phyloP scores from a whole-genome alignment of 1,139 yeast species.

The Blastobotrys elegans region DNA sequence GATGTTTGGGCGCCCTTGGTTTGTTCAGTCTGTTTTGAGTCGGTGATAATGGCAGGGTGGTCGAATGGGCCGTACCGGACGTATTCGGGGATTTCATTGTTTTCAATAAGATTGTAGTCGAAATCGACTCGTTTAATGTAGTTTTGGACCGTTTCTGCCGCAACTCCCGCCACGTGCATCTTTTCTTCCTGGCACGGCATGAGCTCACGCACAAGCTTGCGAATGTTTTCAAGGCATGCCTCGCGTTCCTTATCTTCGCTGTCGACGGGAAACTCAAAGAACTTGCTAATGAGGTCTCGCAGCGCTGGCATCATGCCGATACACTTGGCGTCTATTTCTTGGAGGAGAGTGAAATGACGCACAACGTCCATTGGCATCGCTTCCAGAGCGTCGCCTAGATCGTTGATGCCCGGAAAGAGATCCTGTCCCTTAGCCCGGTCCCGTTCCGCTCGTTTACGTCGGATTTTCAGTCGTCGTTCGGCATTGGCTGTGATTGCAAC shows the following conservation, averaged over 20 bases:
- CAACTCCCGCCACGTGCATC: constrained; percentile 94
- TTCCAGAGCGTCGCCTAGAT: constrained; percentile 84
- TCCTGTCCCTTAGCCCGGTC: constrained; percentile 10
- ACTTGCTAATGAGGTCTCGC: constrained; percentile 51
- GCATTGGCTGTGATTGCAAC: neutral
- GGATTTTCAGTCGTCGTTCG: constrained; percentile 5
- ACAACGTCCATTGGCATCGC: constrained; percentile 83
- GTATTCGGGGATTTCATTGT: constrained; percentile 64
- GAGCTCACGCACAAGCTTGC: constrained; percentile 48
- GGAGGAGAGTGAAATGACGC: constrained; percentile 78
- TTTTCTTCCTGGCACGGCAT: constrained; percentile 94
- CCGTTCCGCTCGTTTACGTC: constrained; percentile 6
- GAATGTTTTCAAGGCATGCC: constrained; percentile 36
- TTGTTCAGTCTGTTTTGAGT: constrained; percentile 40
- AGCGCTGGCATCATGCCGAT: constrained; percentile 68
- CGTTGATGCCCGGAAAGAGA: constrained; percentile 81
- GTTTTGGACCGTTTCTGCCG: constrained; percentile 69
- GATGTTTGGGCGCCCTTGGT: constrained; percentile 31
- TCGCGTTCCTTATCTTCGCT: constrained; percentile 31
- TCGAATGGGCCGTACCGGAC: constrained; percentile 63
- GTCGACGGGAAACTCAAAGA: constrained; percentile 36
- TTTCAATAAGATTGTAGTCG: constrained; percentile 65
- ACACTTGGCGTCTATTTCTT: constrained; percentile 94
- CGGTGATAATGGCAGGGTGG: constrained; percentile 65
- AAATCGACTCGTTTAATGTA: constrained; percentile 71